Base-by-base conservation (phyloP, 139 green algal genomes). In the Yamagishiella unicocca region DNA sequence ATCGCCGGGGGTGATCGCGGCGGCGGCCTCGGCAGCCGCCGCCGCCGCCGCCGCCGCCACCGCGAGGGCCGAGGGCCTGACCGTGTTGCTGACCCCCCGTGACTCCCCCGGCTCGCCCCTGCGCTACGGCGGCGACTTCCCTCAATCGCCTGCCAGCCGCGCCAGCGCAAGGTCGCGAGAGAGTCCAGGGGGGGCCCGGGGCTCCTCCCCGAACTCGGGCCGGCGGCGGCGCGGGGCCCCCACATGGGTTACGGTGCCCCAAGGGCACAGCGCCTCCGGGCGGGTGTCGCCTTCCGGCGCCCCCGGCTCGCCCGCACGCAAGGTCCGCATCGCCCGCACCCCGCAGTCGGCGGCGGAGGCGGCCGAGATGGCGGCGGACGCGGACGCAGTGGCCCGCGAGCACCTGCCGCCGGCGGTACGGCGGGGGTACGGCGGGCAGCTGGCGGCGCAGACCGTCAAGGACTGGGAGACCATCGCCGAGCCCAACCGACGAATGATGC, bases 401-500 rank as follows among this genome's bases (percentile, higher is more conserved):
- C 42, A 86, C 64, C 43, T 86, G 64, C 80, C 80, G 45, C 80
- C 80, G 33, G 64, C 80, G 33, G 64, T 77, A 14, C 64, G 80
- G 33, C 80, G 80, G 6, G 80, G 43, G 8, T 86, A 86, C 42
- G 50, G 24, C 24, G 80, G 80, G 4, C n/a, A 55, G 24, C 64
- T 86, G 33, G 25, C 62, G 40, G 40, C 80, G 64, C 64, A 78
- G 80, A 86, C 80, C 0, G 43, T 86, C 0, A 9, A 14, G 9
- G 80, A 86, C 80, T 86, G 80, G 80, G 80, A 86, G 64, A 53
- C 31, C 19, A 67, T 86, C 7, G 38, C 64, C 21, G 80, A 86
- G 43, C 64, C 80, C 43, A 86, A 86, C 45, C 80, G 80, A 3
- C 80, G 80, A 3, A 77, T 86, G 80, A 86, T 86, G 80, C 62